These are phyloP conservation scores for Ramaria rubella DNA, from an alignment of 768 basidiomycete species.

Conservation along the genomic window DNA sequence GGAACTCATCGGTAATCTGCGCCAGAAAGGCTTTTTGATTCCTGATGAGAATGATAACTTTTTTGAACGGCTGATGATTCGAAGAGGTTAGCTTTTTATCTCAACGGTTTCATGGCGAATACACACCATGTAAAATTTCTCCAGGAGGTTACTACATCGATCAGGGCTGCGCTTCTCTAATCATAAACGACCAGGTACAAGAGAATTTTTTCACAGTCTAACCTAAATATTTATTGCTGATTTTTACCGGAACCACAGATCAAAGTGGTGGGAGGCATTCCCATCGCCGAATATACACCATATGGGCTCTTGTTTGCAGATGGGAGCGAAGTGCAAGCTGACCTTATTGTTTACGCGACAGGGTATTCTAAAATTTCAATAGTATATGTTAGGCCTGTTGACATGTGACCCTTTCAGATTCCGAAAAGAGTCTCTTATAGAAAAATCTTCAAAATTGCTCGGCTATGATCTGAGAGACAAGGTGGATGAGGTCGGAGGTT, in stretches of 20 bases:
- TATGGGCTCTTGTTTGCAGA: conserved; percentile 2
- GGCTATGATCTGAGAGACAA: background rate
- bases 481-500: background rate
- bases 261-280: conserved; percentile 3
- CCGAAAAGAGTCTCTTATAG: background rate
- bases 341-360: conserved; percentile 11
- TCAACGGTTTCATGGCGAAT: background rate
- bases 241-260: too few relatives aligned
- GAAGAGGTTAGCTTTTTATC: background rate
- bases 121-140: background rate
- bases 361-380: background rate
- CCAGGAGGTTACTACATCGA: conserved; percentile 9
- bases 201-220: background rate
- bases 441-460: background rate
- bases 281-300: background rate
- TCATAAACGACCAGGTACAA: background rate
- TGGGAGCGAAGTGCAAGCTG: conserved; percentile 1
- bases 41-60: background rate
- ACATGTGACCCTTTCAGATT: background rate
- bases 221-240: background rate
- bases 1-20: background rate
- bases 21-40: background rate
- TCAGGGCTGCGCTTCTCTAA: conserved; percentile 9
- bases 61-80: background rate
- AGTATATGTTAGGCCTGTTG: background rate